Base-by-base conservation (phyloP, 2,329 filamentous ascomycete genomes). In the Epichloe typhina region DNA sequence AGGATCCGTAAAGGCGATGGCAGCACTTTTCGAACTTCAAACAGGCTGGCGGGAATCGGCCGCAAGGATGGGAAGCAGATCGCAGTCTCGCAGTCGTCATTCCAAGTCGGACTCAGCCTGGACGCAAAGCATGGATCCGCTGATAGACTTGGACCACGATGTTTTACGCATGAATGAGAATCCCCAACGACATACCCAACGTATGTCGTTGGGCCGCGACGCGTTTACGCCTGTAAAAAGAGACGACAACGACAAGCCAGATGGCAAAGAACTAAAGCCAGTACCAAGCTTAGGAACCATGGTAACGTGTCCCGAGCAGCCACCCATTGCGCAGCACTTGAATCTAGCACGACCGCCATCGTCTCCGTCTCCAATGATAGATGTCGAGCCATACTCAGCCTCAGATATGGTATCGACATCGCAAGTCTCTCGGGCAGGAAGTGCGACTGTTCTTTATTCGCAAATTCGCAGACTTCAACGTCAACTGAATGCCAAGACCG, bases 391-490 rank as follows among this genome's bases (percentile, higher is more conserved):
- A 8, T 17, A 6, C 21, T 21, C 41, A 4, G 9, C 9, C 13
- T 17, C 31, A 13, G 53, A 50, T 19, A 43, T 40, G 15, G 12
- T 52, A 31, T 15, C 42, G 3, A 9, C 31, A n/a, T 17, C 39
- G 13, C 47, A 41, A 42, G 26, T 43, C 1, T 46, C 58, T 37
- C 56, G 58, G 31, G 52, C 58, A 11, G 53, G 58, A 11, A 63
- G 62, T 35, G 62, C 64, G 2, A 66, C 66, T 1, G 53, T 66
- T 3, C 62, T 79, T 3, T 70, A 78, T 56, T 61, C 64, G 0
- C 75, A 77, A 55, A 72, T 80, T 13, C 68, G 70, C 15, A 67
- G 56, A 21, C 67, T 83, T 7, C 73, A 76, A 55, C 65, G 63
- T 2, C 71, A 73, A 41, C 59, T 82, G 2, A 66, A 70, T 6